phyloP scores from a whole-genome alignment of 331 rosid species.

The Cucumis variabilis region DNA sequence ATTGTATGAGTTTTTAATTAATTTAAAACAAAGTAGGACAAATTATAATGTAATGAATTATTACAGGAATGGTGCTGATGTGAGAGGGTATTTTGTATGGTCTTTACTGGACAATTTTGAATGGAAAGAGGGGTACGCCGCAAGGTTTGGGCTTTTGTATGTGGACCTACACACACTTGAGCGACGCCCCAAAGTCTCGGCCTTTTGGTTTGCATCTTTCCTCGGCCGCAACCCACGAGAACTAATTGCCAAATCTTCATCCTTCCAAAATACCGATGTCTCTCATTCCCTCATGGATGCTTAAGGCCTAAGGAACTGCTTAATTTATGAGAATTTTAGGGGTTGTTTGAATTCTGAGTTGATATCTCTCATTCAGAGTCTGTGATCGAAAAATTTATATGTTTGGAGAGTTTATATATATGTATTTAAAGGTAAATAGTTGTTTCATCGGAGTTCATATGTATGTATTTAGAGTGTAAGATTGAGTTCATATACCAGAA shows the following conservation, averaged over 20 bases:
- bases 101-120: conserved; percentile 71
- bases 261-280: not conserved
- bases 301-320: not conserved
- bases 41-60: too few relatives aligned
- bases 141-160: conserved; percentile 58
- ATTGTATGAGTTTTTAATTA: too few relatives aligned
- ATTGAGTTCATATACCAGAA: too few relatives aligned
- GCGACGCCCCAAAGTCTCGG: conserved; percentile 64
- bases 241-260: not conserved
- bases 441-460: too few relatives aligned
- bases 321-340: too few relatives aligned
- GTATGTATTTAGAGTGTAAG: too few relatives aligned
- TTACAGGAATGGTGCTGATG: conserved; percentile 69
- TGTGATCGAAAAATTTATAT: too few relatives aligned
- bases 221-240: conserved; percentile 34
- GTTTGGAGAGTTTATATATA: too few relatives aligned
- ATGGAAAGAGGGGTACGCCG: conserved; percentile 54
- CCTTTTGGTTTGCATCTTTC: conserved; percentile 56
- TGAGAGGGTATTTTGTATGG: conserved; percentile 74
- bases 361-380: too few relatives aligned
- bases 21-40: too few relatives aligned
- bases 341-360: too few relatives aligned
- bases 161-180: conserved; percentile 55
- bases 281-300: not conserved
- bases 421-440: too few relatives aligned